These are phyloP conservation scores for Chaetomiaceae sp. DNA, from an alignment of 2,329 filamentous ascomycete species.

Conservation along the genomic window DNA sequence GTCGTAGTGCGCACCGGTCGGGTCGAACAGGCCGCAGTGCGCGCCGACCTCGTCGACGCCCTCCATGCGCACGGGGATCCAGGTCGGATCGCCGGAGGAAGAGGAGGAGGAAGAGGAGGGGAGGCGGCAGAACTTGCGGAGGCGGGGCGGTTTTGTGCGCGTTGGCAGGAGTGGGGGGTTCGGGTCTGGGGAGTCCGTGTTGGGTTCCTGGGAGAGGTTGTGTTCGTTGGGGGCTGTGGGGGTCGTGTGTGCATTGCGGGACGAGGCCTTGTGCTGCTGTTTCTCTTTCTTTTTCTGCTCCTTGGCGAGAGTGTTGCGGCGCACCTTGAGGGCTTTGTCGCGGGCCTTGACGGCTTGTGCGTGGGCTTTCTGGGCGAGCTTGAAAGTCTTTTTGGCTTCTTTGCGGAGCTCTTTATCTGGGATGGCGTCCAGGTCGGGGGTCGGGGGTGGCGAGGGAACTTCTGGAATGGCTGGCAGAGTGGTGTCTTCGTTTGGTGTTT, in stretches of 20 bases:
- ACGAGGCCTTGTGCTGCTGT: neutral
- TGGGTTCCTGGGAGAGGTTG: too few relatives aligned
- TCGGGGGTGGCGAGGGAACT: conserved; percentile 47
- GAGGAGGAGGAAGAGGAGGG: too few relatives aligned
- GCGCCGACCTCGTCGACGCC: conserved; percentile 79
- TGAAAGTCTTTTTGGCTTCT: conserved; percentile 62
- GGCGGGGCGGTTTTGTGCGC: conserved; percentile 34
- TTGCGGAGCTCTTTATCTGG: conserved; percentile 61
- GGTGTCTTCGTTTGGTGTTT: conserved; percentile 12
- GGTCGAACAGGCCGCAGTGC: conserved; percentile 75
- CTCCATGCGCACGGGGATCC: conserved; percentile 75
- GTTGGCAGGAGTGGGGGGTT: too few relatives aligned
- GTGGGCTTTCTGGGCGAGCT: conserved; percentile 56
- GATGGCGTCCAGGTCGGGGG: conserved; percentile 52
- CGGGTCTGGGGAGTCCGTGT: too few relatives aligned
- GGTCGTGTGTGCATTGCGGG: too few relatives aligned
- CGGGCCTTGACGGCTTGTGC: conserved; percentile 61
- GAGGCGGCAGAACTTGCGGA: conserved; percentile 71
- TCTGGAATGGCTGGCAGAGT: conserved; percentile 39
- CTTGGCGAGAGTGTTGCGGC: conserved; percentile 37
- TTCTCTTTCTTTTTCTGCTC: conserved; percentile 31
- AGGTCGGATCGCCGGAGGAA: conserved; percentile 71
- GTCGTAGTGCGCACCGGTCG: conserved; percentile 67
- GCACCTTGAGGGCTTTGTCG: conserved; percentile 57
- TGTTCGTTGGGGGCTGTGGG: too few relatives aligned